Percentiles rank a stretch among this genome's conserved stretches.
These are phyloP conservation scores for Phytophthora podocarpi DNA, from an alignment of 352 stramenopile genomes.

Conservation along the genomic window DNA sequence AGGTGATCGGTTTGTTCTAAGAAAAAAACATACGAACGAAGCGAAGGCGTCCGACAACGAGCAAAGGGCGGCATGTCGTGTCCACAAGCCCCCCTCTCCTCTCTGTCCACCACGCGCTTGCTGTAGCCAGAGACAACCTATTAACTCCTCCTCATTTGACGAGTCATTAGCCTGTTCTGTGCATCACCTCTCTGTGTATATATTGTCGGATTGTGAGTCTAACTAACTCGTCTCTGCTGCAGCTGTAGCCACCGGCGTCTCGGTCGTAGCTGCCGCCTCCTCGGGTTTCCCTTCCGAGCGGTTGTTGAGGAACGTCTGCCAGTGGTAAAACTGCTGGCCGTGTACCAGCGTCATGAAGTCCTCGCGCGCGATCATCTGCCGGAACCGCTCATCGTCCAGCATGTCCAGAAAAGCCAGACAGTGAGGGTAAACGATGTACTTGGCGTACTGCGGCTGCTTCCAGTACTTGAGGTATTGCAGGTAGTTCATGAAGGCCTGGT, in stretches of 20 bases:
- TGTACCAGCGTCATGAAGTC: slow-evolving; percentile 90
- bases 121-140: slow-evolving; percentile 16
- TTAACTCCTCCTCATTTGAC: too few relatives aligned
- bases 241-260: slow-evolving; percentile 4
- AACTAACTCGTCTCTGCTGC: slow-evolving; percentile 27
- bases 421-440: slow-evolving; percentile 91
- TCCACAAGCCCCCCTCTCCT: slow-evolving; percentile 26
- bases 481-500: slow-evolving; percentile 90
- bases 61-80: slow-evolving; percentile 31
- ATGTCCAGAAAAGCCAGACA: slow-evolving; percentile 90
- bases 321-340: slow-evolving; percentile 90
- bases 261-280: slow-evolving; percentile 16
- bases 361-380: slow-evolving; percentile 87
- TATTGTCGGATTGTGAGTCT: slow-evolving; percentile 16
- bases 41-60: slow-evolving; percentile 3
- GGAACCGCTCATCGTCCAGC: slow-evolving; percentile 87
- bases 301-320: slow-evolving; percentile 89
- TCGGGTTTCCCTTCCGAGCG: slow-evolving; percentile 51
- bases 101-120: background rate
- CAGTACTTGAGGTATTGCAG: slow-evolving; percentile 93
- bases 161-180: too few relatives aligned
- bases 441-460: slow-evolving; percentile 91
- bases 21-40: background rate
- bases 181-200: too few relatives aligned
- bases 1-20: slow-evolving; percentile 96